A percentile compares a stretch with the other conserved stretches of the same genome.
Evolutionary conservation across 2,329 filamentous ascomycete species (phyloP).

Genomic region (Diaporthe citri): DNA sequence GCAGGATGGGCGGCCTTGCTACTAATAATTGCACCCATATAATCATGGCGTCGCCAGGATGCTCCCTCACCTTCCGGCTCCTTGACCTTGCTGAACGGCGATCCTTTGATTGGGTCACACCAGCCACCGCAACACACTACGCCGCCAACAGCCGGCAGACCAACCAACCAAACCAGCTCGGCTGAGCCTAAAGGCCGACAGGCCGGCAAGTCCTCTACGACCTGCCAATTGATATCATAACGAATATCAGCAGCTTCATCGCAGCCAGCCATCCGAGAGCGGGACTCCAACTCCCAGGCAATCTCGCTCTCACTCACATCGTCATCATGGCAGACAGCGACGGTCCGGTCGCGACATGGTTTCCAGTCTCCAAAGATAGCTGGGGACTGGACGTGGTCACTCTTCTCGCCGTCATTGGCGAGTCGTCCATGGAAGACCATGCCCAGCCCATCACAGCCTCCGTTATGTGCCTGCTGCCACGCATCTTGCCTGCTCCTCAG

Average conservation of each 20-base stretch:
- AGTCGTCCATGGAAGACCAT: conserved; percentile 69
- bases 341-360: conserved; percentile 50
- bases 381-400: conserved; percentile 74
- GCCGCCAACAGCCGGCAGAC: neutral
- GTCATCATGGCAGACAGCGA: conserved; percentile 44
- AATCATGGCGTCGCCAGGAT: neutral
- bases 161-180: neutral
- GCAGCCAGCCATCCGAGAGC: neutral
- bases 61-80: neutral
- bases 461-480: conserved; percentile 66
- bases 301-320: neutral
- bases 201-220: neutral
- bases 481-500: conserved; percentile 73
- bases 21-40: neutral
- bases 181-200: neutral
- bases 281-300: neutral
- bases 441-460: conserved; percentile 68
- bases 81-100: neutral
- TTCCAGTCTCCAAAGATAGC: conserved; percentile 55
- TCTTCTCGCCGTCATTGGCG: conserved; percentile 73
- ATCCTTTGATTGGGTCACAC: neutral
- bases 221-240: neutral
- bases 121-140: neutral
- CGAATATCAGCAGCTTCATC: neutral
- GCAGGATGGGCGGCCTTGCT: neutral